Conservation (phyloP, 2,329 filamentous ascomycete genomes). For the Nigrospora oryzae region DNA sequence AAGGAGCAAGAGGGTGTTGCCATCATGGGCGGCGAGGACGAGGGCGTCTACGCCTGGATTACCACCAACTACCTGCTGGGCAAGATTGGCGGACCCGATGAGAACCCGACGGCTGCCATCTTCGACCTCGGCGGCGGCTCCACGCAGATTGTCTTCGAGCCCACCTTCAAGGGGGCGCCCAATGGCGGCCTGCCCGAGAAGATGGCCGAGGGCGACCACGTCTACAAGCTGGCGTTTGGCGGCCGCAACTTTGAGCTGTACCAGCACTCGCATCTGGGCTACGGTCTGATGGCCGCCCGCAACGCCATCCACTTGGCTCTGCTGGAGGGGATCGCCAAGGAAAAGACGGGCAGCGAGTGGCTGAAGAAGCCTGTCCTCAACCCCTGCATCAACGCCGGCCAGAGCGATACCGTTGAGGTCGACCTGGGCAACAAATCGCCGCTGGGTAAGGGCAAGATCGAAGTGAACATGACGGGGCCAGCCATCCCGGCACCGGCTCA, state of each 20-base stretch:
- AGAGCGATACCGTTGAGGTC: slow-evolving; percentile 65
- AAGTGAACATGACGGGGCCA: slow-evolving; percentile 84
- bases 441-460: slow-evolving; percentile 51
- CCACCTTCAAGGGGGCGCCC: slow-evolving; percentile 70
- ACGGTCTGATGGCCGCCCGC: slow-evolving; percentile 91
- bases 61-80: slow-evolving; percentile 97
- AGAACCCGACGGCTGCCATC: slow-evolving; percentile 83
- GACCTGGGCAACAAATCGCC: slow-evolving; percentile 58
- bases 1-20: slow-evolving; percentile 79
- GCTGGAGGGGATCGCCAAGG: slow-evolving; percentile 59
- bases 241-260: slow-evolving; percentile 88
- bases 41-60: slow-evolving; percentile 98
- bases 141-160: slow-evolving; percentile 97
- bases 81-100: slow-evolving; percentile 90
- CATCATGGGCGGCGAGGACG: slow-evolving; percentile 96
- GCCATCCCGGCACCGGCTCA: slow-evolving; percentile 67
- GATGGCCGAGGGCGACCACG: slow-evolving; percentile 86
- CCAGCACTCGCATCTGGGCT: slow-evolving; percentile 96
- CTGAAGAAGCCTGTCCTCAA: slow-evolving; percentile 25
- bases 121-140: slow-evolving; percentile 96
- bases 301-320: slow-evolving; percentile 74
- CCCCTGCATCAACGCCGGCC: slow-evolving; percentile 69
- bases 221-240: slow-evolving; percentile 85
- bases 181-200: slow-evolving; percentile 77
- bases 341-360: slow-evolving; percentile 42